These are phyloP conservation scores for Penstemon davidsonii DNA, from an alignment of 257 asterid species.

Conservation along the genomic window DNA sequence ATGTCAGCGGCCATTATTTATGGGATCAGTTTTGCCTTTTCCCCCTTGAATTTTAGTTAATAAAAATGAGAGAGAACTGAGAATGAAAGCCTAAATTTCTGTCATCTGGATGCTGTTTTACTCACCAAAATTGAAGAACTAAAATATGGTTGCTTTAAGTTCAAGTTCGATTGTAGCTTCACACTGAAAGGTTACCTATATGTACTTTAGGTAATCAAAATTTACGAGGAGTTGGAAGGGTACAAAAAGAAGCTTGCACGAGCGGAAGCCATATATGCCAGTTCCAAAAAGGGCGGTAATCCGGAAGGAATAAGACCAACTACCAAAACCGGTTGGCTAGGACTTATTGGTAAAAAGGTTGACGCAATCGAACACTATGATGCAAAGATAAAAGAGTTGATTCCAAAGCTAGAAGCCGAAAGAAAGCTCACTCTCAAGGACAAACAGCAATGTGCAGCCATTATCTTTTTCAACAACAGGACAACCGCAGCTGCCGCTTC, in stretches of 20 bases:
- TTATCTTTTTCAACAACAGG: constrained; percentile 76
- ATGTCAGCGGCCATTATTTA: too few relatives aligned
- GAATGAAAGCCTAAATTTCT: too few relatives aligned
- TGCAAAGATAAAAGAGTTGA: constrained; percentile 60
- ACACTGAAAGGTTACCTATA: constrained; percentile 9
- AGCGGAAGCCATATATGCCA: constrained; percentile 61
- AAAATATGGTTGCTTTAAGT: neutral
- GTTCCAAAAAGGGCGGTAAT: constrained; percentile 47
- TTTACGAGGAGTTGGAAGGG: constrained; percentile 69
- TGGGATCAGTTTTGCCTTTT: too few relatives aligned
- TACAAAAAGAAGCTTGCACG: constrained; percentile 77
- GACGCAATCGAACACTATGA: constrained; percentile 77
- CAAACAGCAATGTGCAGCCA: constrained; percentile 68
- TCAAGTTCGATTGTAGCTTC: constrained; percentile 1
- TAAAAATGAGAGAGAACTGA: too few relatives aligned
- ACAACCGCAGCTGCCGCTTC: constrained; percentile 81
- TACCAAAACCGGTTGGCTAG: constrained; percentile 67
- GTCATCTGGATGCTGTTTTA: too few relatives aligned
- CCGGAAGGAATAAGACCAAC: constrained; percentile 76
- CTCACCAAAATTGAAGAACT: too few relatives aligned
- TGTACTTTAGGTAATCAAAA: constrained; percentile 53
- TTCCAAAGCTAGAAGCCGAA: constrained; percentile 62
- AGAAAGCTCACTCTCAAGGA: constrained; percentile 73
- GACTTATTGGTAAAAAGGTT: constrained; percentile 73
- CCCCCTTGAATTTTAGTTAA: too few relatives aligned